These are phyloP conservation scores for Iberis pinnata DNA, from an alignment of 345 rosid genomes.

Conservation along the genomic window DNA sequence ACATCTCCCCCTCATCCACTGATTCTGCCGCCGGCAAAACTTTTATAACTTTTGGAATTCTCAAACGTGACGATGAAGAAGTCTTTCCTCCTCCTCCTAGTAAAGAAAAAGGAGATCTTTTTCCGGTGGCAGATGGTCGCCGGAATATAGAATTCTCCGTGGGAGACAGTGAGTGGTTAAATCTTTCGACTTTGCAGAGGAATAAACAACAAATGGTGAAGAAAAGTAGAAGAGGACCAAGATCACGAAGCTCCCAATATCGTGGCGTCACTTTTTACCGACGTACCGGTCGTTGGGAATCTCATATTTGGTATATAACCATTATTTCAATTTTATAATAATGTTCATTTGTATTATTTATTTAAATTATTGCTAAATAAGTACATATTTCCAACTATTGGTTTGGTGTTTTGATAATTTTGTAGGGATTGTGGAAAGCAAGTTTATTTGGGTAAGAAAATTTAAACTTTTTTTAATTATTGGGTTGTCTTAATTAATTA, in stretches of 20 bases:
- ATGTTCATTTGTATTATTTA: neutral
- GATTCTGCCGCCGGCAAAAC: constrained; percentile 19
- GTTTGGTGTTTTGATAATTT: constrained; percentile 6
- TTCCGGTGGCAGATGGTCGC: constrained; percentile 15
- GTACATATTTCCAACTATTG: constrained; percentile 8
- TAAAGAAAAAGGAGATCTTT: constrained; percentile 30
- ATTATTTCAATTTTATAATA: neutral
- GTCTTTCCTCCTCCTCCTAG: constrained; percentile 29
- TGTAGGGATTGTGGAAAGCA: constrained; percentile 98
- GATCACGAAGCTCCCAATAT: constrained; percentile 93
- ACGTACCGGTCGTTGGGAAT: constrained; percentile 97
- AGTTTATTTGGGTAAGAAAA: constrained; percentile 78
- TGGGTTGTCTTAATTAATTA: constrained; percentile 23
- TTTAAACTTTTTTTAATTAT: neutral
- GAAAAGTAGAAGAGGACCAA: constrained; percentile 81
- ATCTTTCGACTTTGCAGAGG: constrained; percentile 21
- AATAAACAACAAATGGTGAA: constrained; percentile 18
- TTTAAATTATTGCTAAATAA: neutral
- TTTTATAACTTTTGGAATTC: constrained; percentile 31
- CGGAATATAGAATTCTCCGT: constrained; percentile 13
- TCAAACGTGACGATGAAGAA: constrained; percentile 27
- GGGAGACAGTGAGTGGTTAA: constrained; percentile 28
- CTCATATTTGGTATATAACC: constrained; percentile 72
- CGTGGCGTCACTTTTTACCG: constrained; percentile 97
- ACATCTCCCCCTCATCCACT: constrained; percentile 10